Evolutionary conservation across 768 basidiomycete genomes (phyloP), one percentile per base, ranked within the genome.

Genomic region (Trametes sanguinea): DNA sequence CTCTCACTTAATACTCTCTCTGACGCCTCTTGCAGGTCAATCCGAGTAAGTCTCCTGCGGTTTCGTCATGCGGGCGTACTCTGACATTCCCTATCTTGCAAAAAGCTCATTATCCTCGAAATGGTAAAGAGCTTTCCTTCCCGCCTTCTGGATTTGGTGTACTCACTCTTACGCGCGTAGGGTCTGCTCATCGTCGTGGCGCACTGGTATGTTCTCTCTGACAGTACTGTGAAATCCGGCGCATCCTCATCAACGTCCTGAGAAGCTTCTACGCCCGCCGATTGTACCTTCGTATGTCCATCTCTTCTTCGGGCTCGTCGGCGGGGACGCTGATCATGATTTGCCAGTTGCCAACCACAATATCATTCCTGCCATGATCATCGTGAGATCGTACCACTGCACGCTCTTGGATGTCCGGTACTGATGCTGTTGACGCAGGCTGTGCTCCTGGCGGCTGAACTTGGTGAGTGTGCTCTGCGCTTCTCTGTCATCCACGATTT

Each of bases 251-350:
- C 27, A 16, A 1, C 22, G 17, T 17, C 33, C 45, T n/a, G 42
- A 44, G 10, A n/a, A 57, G 56, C 29, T 57, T 57, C 47, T 57
- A 57, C 39, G 46, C 56, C 2, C 56, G 56, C 22, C 35, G 56
- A 48, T 16, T 57, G 33, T 57, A 29, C 29, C 56, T 48, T 11
- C 56, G 56, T 57, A 39, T 27, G 56, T 50, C 29, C 16, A 16
- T 43, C 13, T n/a, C 51, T 17, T 16, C 53, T 30, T 42, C 17
- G 9, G 37, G 51, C 40, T 22, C 7, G 52, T 16, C 17, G 40
- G 27, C 40, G 39, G 27, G 32, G 29, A 14, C 43, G 4, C 53
- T 16, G 45, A 14, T 35, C 45, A 16, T 8, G 45, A 22, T 48
- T 6, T 11, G 35, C 35, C 35, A 37, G 35, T 37, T 11, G 35